phyloP scores from a whole-genome alignment of 768 basidiomycete genomes.

The Baorangia bicolor region DNA sequence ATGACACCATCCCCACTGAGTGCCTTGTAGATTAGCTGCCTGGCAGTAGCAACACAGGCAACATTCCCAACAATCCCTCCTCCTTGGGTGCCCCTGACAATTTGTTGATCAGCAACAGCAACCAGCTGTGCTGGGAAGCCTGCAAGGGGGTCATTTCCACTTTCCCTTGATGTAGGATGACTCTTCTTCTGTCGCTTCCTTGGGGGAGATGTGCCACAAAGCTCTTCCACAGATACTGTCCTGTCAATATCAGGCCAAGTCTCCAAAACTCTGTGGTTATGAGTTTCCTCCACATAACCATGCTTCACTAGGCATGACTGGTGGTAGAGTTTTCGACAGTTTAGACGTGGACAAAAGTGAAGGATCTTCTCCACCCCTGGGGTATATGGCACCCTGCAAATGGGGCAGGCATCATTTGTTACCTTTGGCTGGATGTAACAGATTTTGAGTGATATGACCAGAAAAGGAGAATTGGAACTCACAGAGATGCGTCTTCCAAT shows the following conservation, averaged over 20 bases:
- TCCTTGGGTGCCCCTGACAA: constrained; percentile 43
- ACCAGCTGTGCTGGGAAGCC: constrained; percentile 42
- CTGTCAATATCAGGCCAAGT: constrained; percentile 38
- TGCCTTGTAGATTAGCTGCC: constrained; percentile 44
- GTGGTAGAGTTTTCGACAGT: constrained; percentile 50
- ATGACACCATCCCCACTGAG: constrained; percentile 29
- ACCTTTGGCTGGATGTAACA: constrained; percentile 41
- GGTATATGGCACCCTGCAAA: constrained; percentile 47
- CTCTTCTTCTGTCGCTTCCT: constrained; percentile 17
- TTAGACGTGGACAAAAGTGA: constrained; percentile 57
- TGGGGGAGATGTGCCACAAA: not conserved
- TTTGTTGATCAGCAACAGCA: constrained; percentile 48
- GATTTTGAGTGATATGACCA: not conserved
- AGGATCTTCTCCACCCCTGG: constrained; percentile 43
- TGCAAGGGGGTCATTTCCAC: not conserved
- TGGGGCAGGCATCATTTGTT: constrained; percentile 35
- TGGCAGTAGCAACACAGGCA: constrained; percentile 43
- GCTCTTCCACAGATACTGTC: not conserved
- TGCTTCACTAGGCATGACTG: constrained; percentile 40
- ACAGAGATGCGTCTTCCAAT: constrained; percentile 36
- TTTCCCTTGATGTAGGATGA: not conserved
- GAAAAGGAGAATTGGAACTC: constrained; percentile 2
- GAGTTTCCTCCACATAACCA: constrained; percentile 24
- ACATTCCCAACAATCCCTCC: constrained; percentile 56
- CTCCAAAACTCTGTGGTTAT: constrained; percentile 32